Evolutionary conservation across 2,329 filamentous ascomycete species (phyloP).

Genomic region (Curvularia eragrostidis): DNA sequence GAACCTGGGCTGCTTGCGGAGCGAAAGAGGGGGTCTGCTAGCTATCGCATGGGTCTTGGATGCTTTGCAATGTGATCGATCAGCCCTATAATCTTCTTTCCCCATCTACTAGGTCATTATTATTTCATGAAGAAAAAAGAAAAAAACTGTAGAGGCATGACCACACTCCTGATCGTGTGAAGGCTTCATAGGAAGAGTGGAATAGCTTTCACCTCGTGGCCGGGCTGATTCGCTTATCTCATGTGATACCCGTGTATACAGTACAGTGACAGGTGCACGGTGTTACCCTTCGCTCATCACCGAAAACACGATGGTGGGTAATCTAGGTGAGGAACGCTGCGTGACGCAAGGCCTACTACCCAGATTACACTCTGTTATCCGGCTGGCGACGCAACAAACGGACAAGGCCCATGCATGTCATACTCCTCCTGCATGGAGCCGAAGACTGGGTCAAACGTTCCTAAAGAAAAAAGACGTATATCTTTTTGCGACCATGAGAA

Average conservation of each 20-base stretch:
- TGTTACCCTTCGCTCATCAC: background rate
- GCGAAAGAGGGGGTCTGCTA: background rate
- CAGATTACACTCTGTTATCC: background rate
- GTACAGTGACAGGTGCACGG: background rate
- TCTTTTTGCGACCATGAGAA: too few relatives aligned
- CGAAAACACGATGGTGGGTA: background rate
- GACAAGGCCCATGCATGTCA: conserved; percentile 3
- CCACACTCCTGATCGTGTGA: background rate
- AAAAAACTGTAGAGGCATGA: background rate
- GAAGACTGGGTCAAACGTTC: background rate
- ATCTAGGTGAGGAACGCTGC: conserved; percentile 12
- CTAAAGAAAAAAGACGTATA: background rate
- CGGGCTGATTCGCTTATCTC: background rate
- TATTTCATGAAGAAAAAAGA: background rate
- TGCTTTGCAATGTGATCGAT: too few relatives aligned
- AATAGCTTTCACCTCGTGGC: background rate
- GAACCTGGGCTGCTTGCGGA: background rate
- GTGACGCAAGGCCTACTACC: conserved; percentile 11
- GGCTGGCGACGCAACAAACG: conserved; percentile 9
- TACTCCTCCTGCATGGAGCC: background rate
- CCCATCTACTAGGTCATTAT: too few relatives aligned
- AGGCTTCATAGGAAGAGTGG: background rate
- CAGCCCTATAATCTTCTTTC: too few relatives aligned
- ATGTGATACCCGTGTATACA: conserved; percentile 13
- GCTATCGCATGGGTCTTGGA: background rate